phyloP scores from a whole-genome alignment of 352 stramenopile genomes.

The Blastocystis hominis region DNA sequence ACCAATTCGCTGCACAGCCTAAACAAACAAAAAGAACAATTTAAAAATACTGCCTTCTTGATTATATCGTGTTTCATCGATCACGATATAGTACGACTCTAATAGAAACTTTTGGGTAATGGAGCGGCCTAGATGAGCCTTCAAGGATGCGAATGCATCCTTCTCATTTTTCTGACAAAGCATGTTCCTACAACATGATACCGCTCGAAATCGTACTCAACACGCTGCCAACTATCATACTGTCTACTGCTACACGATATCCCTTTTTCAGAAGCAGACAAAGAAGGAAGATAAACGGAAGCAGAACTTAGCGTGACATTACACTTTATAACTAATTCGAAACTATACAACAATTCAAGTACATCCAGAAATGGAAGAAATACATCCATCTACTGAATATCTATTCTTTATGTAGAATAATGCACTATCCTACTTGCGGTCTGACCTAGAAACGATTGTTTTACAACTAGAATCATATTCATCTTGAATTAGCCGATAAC shows the following conservation, averaged over 20 bases:
- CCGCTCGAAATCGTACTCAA: background rate
- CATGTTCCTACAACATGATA: background rate
- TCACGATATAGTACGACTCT: background rate
- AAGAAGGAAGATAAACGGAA: background rate
- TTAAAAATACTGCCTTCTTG: background rate
- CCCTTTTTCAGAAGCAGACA: background rate
- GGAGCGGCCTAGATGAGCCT: background rate
- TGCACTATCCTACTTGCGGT: background rate
- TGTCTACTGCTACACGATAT: background rate
- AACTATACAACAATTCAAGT: background rate
- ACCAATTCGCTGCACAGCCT: background rate
- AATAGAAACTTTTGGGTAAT: background rate
- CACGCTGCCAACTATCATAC: background rate
- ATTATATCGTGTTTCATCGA: background rate
- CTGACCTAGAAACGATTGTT: background rate
- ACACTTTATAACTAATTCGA: background rate
- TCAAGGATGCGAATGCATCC: slow-evolving; percentile 22
- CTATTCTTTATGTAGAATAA: background rate
- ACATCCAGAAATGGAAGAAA: background rate
- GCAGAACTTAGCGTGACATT: slow-evolving; percentile 16
- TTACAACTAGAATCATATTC: background rate
- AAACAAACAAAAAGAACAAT: background rate
- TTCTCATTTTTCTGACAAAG: background rate
- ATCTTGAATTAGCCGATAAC: background rate
- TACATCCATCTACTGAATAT: background rate